These are phyloP conservation scores for Berberis vulgaris DNA, from an alignment of 164 flowering plant genomes.

Conservation along the genomic window DNA sequence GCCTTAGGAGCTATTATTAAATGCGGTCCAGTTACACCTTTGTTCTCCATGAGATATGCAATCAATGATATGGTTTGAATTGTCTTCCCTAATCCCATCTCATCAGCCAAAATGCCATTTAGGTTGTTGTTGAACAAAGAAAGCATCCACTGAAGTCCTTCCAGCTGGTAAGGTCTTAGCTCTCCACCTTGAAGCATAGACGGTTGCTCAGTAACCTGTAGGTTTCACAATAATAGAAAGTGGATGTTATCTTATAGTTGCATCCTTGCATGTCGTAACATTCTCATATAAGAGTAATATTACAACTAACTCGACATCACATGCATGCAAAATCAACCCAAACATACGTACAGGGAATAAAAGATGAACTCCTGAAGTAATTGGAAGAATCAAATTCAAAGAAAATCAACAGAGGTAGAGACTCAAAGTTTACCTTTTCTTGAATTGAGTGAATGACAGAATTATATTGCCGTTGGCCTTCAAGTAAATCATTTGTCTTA, in stretches of 20 bases:
- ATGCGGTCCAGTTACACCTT: constrained; percentile 86
- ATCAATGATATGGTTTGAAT: constrained; percentile 90
- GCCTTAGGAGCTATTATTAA: constrained; percentile 99
- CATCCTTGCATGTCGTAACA: no score
- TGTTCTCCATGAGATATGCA: constrained; percentile 87
- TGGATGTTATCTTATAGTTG: no score
- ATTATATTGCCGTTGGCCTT: constrained; percentile 95
- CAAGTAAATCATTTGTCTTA: constrained; percentile 71
- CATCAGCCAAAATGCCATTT: constrained; percentile 98
- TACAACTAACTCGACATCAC: no score
- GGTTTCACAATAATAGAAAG: background rate
- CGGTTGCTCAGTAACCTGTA: constrained; percentile 93
- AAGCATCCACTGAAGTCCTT: constrained; percentile 99
- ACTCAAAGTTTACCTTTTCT: constrained; percentile 52
- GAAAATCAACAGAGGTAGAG: background rate
- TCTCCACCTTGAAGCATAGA: constrained; percentile 96
- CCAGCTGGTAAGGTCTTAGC: constrained; percentile 83
- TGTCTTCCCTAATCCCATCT: constrained; percentile 99
- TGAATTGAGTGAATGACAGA: constrained; percentile 88
- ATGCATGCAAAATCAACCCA: background rate
- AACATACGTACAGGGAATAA: background rate
- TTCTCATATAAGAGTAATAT: no score
- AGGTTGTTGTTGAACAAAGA: constrained; percentile 94
- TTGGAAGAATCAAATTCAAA: background rate
- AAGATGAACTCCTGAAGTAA: background rate